Evolutionary conservation across 768 basidiomycete genomes (phyloP).

Genomic region (Boletus rubescentipes): DNA sequence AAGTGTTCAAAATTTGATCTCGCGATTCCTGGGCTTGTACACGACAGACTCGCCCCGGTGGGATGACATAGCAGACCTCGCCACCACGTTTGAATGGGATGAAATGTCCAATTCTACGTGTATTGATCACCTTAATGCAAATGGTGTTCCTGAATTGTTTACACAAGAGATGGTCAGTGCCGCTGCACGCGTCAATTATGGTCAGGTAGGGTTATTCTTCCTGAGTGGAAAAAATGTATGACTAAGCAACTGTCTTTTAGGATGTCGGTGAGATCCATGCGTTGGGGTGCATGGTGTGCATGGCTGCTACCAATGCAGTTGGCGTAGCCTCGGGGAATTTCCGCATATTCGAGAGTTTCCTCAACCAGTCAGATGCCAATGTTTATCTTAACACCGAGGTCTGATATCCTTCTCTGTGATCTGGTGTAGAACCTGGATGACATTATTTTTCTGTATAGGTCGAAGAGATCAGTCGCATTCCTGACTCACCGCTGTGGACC

Average conservation of each 20-base stretch:
- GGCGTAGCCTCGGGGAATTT: slow-evolving; percentile 79
- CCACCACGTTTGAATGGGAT: slow-evolving; percentile 51
- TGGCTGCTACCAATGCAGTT: slow-evolving; percentile 69
- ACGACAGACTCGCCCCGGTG: slow-evolving; percentile 53
- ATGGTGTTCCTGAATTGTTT: slow-evolving; percentile 59
- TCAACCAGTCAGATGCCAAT: slow-evolving; percentile 66
- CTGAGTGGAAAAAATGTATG: not conserved
- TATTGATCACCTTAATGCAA: slow-evolving; percentile 51
- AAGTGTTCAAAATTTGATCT: slow-evolving; percentile 58
- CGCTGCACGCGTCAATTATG: slow-evolving; percentile 82
- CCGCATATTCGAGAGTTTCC: slow-evolving; percentile 80
- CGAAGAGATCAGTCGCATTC: slow-evolving; percentile 45
- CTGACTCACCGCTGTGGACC: slow-evolving; percentile 50
- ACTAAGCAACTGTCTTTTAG: slow-evolving; percentile 32
- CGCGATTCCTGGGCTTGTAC: slow-evolving; percentile 58
- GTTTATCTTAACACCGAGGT: slow-evolving; percentile 73
- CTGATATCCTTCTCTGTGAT: not conserved
- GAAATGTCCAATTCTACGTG: slow-evolving; percentile 50
- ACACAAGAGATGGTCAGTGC: slow-evolving; percentile 75
- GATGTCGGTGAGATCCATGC: slow-evolving; percentile 74
- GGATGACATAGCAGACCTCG: slow-evolving; percentile 58
- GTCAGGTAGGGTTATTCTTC: slow-evolving; percentile 47
- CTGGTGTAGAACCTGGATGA: not conserved
- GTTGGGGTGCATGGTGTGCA: slow-evolving; percentile 65
- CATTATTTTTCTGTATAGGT: slow-evolving; percentile 40